Evolutionary conservation across 352 stramenopile genomes (phyloP), one percentile per base, ranked within the genome.

Genomic region (Pythium scleroteichum): DNA sequence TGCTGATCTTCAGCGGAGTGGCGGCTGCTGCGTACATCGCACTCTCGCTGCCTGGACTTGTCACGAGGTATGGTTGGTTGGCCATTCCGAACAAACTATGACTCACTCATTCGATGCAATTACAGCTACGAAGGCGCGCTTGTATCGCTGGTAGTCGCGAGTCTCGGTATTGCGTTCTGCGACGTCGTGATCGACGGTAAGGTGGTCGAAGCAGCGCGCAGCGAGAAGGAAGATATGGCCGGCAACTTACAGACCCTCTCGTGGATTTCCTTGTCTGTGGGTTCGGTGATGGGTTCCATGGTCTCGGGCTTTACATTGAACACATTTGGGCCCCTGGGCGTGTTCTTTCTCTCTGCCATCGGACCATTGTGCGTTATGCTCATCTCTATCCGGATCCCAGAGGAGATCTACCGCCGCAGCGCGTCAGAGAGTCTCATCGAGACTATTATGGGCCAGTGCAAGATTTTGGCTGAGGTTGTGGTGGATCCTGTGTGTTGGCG

Each of bases 131-230:
- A 88, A 41, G 57, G 69, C 17, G 83, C 81, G 7, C 59, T 88
- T 1, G 65, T 82, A 47, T 64, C 76, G 20, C 78, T 92, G 17
- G 79, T 92, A 35, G 58, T 90, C n/a, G 77, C 79, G n/a, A 90
- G 80, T 71, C 68, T 92, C 20, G 80, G 80, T 12, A 90, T 90
- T 50, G 83, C 83, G 19, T 90, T 92, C 65, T 90, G 79, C 32
- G 83, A 92, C 59, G 83, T 92, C 38, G 82, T 92, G 17, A 90
- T 92, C 55, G 81, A 92, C 55, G 83, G 79, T 29, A 87, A 88
- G 53, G 79, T 92, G 27, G 83, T 90, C 3, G 83, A 92, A 59
- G 79, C 78, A 0, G 78, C 83, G 22, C 79, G 83, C 45, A 81
- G 71, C 22, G 83, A 92, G 63, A 75, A 74, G 6, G 79, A 88